Evolutionary conservation across 2,329 filamentous ascomycete genomes (phyloP), one percentile per base, ranked within the genome.

Genomic region (Alternaria sp.): DNA sequence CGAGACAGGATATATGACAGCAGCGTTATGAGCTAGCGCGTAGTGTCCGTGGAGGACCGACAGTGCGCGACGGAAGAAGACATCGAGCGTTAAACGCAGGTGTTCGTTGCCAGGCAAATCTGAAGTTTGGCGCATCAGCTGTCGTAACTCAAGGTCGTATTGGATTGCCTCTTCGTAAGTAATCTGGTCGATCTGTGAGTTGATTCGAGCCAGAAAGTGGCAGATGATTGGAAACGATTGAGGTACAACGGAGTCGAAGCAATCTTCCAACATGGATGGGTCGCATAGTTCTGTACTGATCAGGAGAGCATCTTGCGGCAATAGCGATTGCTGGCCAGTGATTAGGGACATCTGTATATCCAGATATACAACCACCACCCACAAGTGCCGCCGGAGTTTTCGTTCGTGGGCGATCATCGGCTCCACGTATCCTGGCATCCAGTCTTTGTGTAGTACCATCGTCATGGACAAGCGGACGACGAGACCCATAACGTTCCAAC

Each of bases 391-490:
- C 44, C 44, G 44, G 7, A 11, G 11, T 7, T 48, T 5, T 48
- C 44, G 20, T 28, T 48, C 44, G 11, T 18, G 27, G 27, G 44
- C 16, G 8, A 48, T 48, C 28, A n/a, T n/a, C 12, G 44, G 44
- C 0, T 57, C 56, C 5, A 62, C 14, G 9, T 61, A 64, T 30
- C 54, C 56, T n/a, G 66, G 52, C 50, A 63, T 62, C 52, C 58
- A 61, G 18, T 66, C 57, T 22, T 59, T 61, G 32, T 71, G 65
- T 18, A 72, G 49, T 1, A 57, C 55, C 51, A 65, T 57, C 63
- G 69, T 70, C 51, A 71, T 63, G 3, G 66, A 65, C 5, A 71
- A 46, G 14, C 69, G 64, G 14, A 70, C 57, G 14, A 68, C 50
- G 10, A 68, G 22, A 8, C 69, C 68, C 51, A 68, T 63, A 2